These are phyloP conservation scores for Cupressus sempervirens DNA, from an alignment of 75 land plant genomes.

Conservation along the genomic window DNA sequence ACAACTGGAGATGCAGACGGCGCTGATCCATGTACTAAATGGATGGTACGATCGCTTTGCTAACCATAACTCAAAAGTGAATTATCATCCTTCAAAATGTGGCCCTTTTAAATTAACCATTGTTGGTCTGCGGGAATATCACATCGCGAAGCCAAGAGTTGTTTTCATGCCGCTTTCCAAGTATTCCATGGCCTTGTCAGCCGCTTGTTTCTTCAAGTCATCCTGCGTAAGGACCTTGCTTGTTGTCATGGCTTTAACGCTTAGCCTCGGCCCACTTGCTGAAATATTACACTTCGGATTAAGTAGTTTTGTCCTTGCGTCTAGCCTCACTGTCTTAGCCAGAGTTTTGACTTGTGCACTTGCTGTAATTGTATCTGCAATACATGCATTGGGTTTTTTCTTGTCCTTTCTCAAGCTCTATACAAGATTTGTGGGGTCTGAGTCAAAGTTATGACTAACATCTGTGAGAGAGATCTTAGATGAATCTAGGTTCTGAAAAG, in stretches of 20 bases:
- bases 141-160: no score
- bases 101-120: slow-evolving; percentile 84
- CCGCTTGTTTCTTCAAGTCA: slow-evolving; percentile 82
- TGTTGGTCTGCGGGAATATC: slow-evolving; percentile 94
- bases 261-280: no score
- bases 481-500: slow-evolving; percentile 98
- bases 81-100: slow-evolving; percentile 89
- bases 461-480: slow-evolving; percentile 98
- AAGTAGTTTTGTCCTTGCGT: slow-evolving; percentile 93
- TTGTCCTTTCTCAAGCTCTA: slow-evolving; percentile 79
- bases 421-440: slow-evolving; percentile 97
- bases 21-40: slow-evolving; percentile 54
- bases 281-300: slow-evolving; percentile 99
- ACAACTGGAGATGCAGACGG: slow-evolving; percentile 22
- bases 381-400: slow-evolving; percentile 89
- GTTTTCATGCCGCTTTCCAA: slow-evolving; percentile 14
- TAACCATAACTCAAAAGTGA: slow-evolving; percentile 74
- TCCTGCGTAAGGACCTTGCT: slow-evolving; percentile 50
- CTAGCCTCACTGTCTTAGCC: slow-evolving; percentile 92
- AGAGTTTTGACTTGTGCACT: slow-evolving; percentile 96
- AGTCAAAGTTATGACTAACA: slow-evolving; percentile 98
- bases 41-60: slow-evolving; percentile 60
- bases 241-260: no score
- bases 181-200: slow-evolving; percentile 72
- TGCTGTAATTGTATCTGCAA: slow-evolving; percentile 99